A percentile compares a stretch with the other conserved stretches of the same genome.
Evolutionary conservation across 176 grass and related monocot species (phyloP).

Genomic region (Eragrostis curvula): DNA sequence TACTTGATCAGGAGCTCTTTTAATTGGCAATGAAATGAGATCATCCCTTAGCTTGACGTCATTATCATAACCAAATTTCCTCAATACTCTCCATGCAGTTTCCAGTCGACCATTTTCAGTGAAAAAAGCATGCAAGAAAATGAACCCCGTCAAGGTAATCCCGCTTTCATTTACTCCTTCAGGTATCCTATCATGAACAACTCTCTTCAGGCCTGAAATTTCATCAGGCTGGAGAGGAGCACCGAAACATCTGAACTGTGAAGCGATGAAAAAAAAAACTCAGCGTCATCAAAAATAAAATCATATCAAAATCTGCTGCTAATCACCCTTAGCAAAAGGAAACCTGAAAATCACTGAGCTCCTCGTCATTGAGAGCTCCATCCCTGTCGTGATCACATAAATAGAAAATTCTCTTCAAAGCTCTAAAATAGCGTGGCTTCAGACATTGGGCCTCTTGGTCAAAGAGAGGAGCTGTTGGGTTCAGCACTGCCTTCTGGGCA

Average conservation of each 20-base stretch:
- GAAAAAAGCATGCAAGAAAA: conserved; percentile 95
- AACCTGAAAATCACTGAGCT: conserved; percentile 98
- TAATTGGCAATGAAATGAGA: conserved; percentile 71
- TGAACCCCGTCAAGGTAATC: conserved; percentile 91
- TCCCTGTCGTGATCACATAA: conserved; percentile 88
- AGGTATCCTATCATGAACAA: conserved; percentile 97
- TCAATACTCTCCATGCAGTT: conserved; percentile 95
- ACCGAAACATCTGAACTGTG: conserved; percentile 87
- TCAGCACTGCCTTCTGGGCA: conserved; percentile 94
- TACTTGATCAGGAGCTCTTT: conserved; percentile 95
- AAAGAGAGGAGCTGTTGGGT: conserved; percentile 93
- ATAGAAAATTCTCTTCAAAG: conserved; percentile 92
- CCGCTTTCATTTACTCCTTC: conserved; percentile 86
- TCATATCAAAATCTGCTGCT: too few relatives aligned
- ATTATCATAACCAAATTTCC: conserved; percentile 98
- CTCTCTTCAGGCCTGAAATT: conserved; percentile 89
- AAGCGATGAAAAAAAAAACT: conserved; percentile 9
- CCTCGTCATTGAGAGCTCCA: conserved; percentile 87
- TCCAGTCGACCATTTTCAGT: conserved; percentile 96
- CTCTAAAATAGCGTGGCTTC: conserved; percentile 90
- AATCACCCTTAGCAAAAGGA: too few relatives aligned
- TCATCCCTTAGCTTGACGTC: conserved; percentile 95
- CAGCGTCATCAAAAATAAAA: conserved; percentile 21
- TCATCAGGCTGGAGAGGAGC: conserved; percentile 91
- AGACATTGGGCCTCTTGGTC: conserved; percentile 91